phyloP scores from a whole-genome alignment of 495 filamentous ascomycete genomes.

The Podospora conica region DNA sequence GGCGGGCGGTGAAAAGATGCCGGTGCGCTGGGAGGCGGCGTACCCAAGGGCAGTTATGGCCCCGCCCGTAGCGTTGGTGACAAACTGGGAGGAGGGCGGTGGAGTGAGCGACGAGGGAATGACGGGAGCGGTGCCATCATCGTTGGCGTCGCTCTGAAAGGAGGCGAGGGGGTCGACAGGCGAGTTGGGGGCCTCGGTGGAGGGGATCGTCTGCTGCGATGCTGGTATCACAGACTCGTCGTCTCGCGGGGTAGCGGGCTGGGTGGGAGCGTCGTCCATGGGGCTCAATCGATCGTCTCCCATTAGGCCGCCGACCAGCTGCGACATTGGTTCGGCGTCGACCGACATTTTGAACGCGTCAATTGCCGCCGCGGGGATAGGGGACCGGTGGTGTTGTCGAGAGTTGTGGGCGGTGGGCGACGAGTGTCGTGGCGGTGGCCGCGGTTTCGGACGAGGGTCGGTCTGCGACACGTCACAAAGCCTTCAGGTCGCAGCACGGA shows the following conservation, averaged over 20 bases:
- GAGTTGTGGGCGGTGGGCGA: background rate
- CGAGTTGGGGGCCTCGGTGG: slow-evolving; percentile 38
- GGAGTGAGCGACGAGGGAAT: slow-evolving; percentile 59
- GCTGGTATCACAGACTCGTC: slow-evolving; percentile 22
- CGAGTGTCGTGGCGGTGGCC: background rate
- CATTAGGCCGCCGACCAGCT: slow-evolving; percentile 21
- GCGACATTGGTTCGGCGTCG: slow-evolving; percentile 21
- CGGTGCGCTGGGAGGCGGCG: slow-evolving; percentile 38
- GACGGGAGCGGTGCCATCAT: slow-evolving; percentile 32
- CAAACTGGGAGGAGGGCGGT: slow-evolving; percentile 66
- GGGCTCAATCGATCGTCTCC: slow-evolving; percentile 22
- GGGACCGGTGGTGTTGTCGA: background rate
- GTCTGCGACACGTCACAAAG: background rate
- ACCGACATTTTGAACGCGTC: slow-evolving; percentile 14
- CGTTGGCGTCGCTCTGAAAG: slow-evolving; percentile 36
- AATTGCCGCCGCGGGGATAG: background rate
- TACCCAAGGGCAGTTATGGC: slow-evolving; percentile 35
- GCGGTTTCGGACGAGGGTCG: background rate
- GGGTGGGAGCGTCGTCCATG: slow-evolving; percentile 19
- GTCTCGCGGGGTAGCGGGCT: slow-evolving; percentile 37
- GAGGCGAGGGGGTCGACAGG: slow-evolving; percentile 31
- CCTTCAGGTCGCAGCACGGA: background rate
- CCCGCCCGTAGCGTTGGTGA: slow-evolving; percentile 28
- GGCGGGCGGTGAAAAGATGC: slow-evolving; percentile 52
- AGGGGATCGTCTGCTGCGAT: slow-evolving; percentile 41